Base-by-base conservation (phyloP, 192 early-diverging fungal species). In the Phycomyces blakesleeanus region DNA sequence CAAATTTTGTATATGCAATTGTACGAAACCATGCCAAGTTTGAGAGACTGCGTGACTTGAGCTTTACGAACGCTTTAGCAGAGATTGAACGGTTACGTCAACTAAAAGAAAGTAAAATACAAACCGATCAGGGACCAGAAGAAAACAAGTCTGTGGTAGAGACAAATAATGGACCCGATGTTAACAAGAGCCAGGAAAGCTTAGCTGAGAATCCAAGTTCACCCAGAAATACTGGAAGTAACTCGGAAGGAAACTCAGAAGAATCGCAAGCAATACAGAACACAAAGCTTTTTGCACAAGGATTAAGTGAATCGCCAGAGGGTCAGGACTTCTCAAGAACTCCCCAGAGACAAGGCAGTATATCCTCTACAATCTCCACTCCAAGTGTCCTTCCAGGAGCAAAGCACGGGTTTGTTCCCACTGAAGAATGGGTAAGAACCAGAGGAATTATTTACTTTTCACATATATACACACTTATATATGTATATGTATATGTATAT, bases 1-100 rank as follows among this genome's bases (percentile, higher is more conserved):
- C 87, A 6, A 84, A 87, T 24, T 57, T 97, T 16, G 80, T 93
- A 24, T 94, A 94, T 72, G 85, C 87, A 24, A 78, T 97, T 63
- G 81, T 94, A 22, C 81, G 89, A 50, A 77, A 87, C 54, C 88
- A 89, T 40, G 68, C 80, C 15, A 88, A 83, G 53, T 87, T 97
- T 64, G 80, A 84, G 49, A 78, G 80, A 5, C 70, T 97, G 44
- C 71, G 77, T 34, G 64, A 79, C 15, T 85, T 97, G 56, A 87
- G 86, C 2, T 77, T 94, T 42, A 80, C 77, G 38, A 68, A 70
- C 55, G 93, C 87, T 22, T 58, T 85, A 54, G 73, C 57, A 9
- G 88, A 93, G 39, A 77, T 86, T 55, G 63, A 82, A 47, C 72
- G 80, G 58, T 57, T 85, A 40, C 78, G 87, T 61, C 75, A 69